These are phyloP conservation scores for Dactylellina parvicollis DNA, from an alignment of 2,329 filamentous ascomycete genomes.

Conservation along the genomic window DNA sequence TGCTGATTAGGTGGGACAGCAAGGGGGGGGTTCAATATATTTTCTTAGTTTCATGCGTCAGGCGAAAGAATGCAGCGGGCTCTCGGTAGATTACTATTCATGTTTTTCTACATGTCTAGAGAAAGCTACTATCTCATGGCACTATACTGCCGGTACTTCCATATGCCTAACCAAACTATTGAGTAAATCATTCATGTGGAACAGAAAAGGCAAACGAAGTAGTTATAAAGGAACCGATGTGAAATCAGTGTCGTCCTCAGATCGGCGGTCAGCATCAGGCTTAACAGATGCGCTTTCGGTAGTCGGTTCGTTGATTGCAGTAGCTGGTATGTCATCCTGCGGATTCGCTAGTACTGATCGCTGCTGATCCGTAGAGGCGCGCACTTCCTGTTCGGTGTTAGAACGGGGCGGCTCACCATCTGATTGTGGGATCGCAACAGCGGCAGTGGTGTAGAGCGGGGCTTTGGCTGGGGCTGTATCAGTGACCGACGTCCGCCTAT, in stretches of 20 bases:
- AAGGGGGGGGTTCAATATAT: too few species aligned
- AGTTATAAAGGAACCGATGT: constrained; percentile 45
- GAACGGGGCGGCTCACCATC: constrained; percentile 2
- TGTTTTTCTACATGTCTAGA: too few species aligned
- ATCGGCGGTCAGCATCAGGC: background rate
- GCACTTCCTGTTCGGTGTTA: background rate
- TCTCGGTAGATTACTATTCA: too few species aligned
- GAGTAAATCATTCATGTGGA: too few species aligned
- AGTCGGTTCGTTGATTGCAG: background rate
- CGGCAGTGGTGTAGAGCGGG: background rate
- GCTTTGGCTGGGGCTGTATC: constrained; percentile 12
- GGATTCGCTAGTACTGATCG: background rate
- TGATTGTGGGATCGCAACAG: background rate
- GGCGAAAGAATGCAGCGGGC: too few species aligned
- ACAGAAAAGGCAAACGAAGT: background rate
- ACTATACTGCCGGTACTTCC: too few species aligned
- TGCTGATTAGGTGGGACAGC: too few species aligned
- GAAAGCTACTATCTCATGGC: too few species aligned
- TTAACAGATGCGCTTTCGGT: background rate
- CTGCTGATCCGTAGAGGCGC: background rate
- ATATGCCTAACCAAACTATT: too few species aligned
- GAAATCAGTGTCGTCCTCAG: constrained; percentile 48
- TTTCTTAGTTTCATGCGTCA: too few species aligned
- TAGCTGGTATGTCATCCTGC: background rate
- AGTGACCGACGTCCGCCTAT: constrained; percentile 31